These are phyloP conservation scores for Flaveria floridana DNA, from an alignment of 140 eudicot genomes.

Conservation along the genomic window DNA sequence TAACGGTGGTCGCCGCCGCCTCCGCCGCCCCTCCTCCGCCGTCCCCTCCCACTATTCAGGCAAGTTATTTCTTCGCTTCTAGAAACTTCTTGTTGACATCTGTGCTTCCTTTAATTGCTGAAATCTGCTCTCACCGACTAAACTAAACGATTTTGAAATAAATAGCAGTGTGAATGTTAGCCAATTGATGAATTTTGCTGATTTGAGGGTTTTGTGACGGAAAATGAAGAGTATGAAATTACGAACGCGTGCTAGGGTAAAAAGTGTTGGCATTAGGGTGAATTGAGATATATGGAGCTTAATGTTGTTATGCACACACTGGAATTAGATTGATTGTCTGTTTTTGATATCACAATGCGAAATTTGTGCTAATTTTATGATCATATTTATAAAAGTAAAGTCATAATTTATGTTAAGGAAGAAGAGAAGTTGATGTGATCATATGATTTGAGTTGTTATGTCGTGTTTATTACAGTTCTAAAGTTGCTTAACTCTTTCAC, in stretches of 20 bases:
- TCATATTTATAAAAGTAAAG: not conserved
- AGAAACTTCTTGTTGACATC: not conserved
- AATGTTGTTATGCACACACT: not conserved
- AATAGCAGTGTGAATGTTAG: not conserved
- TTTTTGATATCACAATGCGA: slow-evolving; percentile 6
- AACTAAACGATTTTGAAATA: too few relatives aligned
- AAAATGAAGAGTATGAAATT: not conserved
- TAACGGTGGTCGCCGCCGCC: slow-evolving; percentile 33
- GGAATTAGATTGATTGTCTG: not conserved
- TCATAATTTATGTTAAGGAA: not conserved
- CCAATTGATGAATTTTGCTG: too few relatives aligned
- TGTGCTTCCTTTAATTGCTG: not conserved
- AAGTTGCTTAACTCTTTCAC: not conserved
- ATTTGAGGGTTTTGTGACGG: not conserved
- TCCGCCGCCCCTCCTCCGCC: slow-evolving; percentile 40
- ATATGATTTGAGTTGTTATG: not conserved
- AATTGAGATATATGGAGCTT: slow-evolving; percentile 1
- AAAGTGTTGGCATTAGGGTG: not conserved
- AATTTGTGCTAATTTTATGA: not conserved
- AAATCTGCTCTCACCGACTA: too few relatives aligned
- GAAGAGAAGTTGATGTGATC: slow-evolving; percentile 4
- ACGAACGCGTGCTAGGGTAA: not conserved
- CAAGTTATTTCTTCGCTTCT: slow-evolving; percentile 13
- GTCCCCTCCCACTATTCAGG: slow-evolving; percentile 66
- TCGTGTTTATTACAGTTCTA: not conserved